Base-by-base conservation (phyloP, 306 rosid genomes). In the Astragalus membranaceus region DNA sequence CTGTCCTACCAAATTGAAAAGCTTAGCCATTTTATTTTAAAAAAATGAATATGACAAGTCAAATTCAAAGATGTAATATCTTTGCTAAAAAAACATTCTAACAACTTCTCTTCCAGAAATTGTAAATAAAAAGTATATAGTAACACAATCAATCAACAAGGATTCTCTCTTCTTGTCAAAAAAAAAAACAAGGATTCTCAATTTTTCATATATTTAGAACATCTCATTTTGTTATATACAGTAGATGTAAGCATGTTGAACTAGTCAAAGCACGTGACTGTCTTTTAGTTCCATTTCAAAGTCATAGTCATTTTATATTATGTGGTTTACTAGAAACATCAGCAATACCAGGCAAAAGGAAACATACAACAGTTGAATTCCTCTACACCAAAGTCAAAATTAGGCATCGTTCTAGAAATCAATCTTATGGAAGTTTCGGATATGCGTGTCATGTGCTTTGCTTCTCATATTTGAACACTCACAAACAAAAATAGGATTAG, bases 341-440 rank as follows among this genome's bases (percentile, higher is more conserved):
- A 77, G 8, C 54, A 13, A 49, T 68, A 69, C 70, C 54, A 10
- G 3, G 51, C 42, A 56, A 64, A 53, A 37, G 33, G 32, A 69
- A 74, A 30, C 47, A 35, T 30, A 54, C 37, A 54, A 2, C 15
- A 64, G 46, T 54, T 64, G 72, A 74, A 64, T 69, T 78, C 10
- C 64, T 59, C 37, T 44, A 16, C 33, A 50, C 52, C 62, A 66
- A 53, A 54, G 78, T 81, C 85, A 77, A 73, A 8, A 47, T 47
- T 47, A 48, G 70, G 51, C 47, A 75, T 49, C 36, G 15, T 75
- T 82, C 83, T 41, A 75, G 62, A 66, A 82, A 79, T 26, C 79
- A 71, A 71, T 75, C 39, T 74, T 10, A 7, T 56, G 61, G 71
- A 81, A 73, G 30, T 15, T 58, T 78, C 64, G 0, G 7, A 41